These are phyloP conservation scores for Dipodascopsis tothii DNA, from an alignment of 805 yeast species.

Conservation along the genomic window DNA sequence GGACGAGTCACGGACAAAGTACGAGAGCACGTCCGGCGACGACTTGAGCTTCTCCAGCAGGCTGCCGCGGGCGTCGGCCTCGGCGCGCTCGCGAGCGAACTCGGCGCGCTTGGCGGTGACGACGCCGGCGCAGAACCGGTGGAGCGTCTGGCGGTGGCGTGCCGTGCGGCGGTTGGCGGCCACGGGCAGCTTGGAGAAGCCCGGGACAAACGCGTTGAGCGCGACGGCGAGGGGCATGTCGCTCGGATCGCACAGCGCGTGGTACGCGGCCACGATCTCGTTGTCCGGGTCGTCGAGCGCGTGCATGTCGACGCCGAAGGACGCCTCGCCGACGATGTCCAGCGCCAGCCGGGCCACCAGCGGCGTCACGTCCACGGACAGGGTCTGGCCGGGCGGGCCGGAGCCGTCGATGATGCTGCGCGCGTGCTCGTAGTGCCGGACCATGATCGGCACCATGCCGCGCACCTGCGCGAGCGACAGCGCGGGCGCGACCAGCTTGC, in stretches of 20 bases:
- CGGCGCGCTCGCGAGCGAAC: slow-evolving; percentile 14
- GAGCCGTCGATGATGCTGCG: neutral
- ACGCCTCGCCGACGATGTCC: slow-evolving; percentile 17
- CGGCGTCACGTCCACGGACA: slow-evolving; percentile 5
- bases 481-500: slow-evolving; percentile 18
- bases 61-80: slow-evolving; percentile 6
- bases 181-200: too few species aligned
- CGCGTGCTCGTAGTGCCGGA: slow-evolving; percentile 8
- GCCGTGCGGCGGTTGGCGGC: too few species aligned
- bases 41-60: slow-evolving; percentile 17
- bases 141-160: too few species aligned
- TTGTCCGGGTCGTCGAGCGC: slow-evolving; percentile 17
- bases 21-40: neutral
- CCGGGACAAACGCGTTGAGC: too few species aligned
- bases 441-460: slow-evolving; percentile 13
- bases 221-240: too few species aligned
- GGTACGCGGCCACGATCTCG: slow-evolving; percentile 13
- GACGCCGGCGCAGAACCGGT: slow-evolving; percentile 3
- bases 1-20: neutral
- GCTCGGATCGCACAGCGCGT: slow-evolving; percentile 3
- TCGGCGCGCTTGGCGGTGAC: slow-evolving; percentile 9
- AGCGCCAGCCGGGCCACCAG: slow-evolving; percentile 9
- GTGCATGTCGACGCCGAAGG: slow-evolving; percentile 11
- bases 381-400: neutral
- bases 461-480: slow-evolving; percentile 9